phyloP scores from a whole-genome alignment of 352 stramenopile genomes.

The Globisporangium solare region DNA sequence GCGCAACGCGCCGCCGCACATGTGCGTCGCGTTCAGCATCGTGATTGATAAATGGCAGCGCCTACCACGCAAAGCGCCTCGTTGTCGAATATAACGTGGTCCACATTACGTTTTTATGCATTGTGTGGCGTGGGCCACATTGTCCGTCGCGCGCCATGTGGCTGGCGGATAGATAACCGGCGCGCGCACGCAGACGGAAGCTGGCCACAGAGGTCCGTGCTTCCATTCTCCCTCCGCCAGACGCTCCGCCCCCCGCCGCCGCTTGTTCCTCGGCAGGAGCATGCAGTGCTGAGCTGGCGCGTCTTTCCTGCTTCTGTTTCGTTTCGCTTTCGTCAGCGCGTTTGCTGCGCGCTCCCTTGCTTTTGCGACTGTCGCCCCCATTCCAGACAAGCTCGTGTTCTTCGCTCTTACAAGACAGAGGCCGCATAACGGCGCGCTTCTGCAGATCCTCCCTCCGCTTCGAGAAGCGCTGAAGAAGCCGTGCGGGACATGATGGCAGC shows the following conservation, averaged over 20 bases:
- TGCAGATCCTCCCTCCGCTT: too few relatives aligned
- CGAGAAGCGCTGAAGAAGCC: too few relatives aligned
- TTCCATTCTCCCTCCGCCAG: too few relatives aligned
- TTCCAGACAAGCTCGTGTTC: neutral
- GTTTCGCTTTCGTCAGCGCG: neutral
- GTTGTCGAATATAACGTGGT: neutral
- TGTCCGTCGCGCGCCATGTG: neutral
- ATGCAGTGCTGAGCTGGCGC: slow-evolving; percentile 11
- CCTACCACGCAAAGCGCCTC: neutral
- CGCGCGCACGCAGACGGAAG: neutral
- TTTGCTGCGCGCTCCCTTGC: neutral
- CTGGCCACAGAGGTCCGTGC: neutral
- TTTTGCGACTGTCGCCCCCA: neutral
- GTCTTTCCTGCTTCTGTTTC: slow-evolving; percentile 1
- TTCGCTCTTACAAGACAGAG: too few relatives aligned
- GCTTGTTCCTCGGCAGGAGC: neutral
- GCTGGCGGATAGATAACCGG: neutral
- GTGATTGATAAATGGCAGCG: neutral
- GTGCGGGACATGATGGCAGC: slow-evolving; percentile 3
- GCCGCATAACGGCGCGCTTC: too few relatives aligned
- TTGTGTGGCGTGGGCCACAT: neutral
- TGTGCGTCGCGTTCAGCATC: slow-evolving; percentile 8
- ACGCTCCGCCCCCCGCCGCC: neutral
- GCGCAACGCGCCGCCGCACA: neutral
- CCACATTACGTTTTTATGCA: neutral